Base-by-base conservation (phyloP, 1,284 basidiomycete genomes). In the Apiotrichum gracile region DNA sequence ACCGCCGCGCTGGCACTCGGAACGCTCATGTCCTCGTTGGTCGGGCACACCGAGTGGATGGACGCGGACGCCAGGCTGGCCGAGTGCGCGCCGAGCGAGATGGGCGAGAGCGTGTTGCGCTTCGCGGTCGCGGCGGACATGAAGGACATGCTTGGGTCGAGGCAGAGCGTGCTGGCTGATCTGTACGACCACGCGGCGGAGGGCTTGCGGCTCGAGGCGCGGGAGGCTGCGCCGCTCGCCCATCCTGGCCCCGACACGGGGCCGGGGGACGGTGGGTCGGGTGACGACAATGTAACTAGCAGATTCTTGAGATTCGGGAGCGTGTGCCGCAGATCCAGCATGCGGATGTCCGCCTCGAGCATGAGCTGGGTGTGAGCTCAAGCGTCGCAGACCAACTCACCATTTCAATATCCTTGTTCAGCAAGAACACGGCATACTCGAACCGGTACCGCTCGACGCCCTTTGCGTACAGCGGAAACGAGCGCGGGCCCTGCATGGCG, bases 331-430 rank as follows among this genome's bases (percentile, higher is more conserved):
- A 97, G 84, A 74, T 99, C 96, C 59, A 92, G 76, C 19, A 91
- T 85, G 41, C 86, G 85, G 52, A 97, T 80, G 67, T 91, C 84
- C 19, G 86, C 83, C 64, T 92, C 88, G 57, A 83, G 80, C 92
- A 94, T 94, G 52, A 96, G 82, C 90, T 96, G 60, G 6, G 5
- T 21, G 57, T 52, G 21, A 54, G 53, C 44, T 49, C 3, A 5
- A 29, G 5, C 13, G 43, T 55, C 25, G 47, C 42, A 50, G 26
- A 49, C 9, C 40, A 14, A 67, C 82, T 63, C 63, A 92, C 91
- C 81, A 91, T 80, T 77, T 98, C 94, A 60, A 98, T 91, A 71
- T 99, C 81, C 77, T 98, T 99, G 78, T 98, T 98, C 35, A 98
- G 79, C 44, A 98, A 76, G 70, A 96, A 98, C 5, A 97, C 92